Percentiles rank a stretch among this genome's conserved stretches.
These are phyloP conservation scores for Spiraea crenata DNA, from an alignment of 331 rosid genomes.

Conservation along the genomic window DNA sequence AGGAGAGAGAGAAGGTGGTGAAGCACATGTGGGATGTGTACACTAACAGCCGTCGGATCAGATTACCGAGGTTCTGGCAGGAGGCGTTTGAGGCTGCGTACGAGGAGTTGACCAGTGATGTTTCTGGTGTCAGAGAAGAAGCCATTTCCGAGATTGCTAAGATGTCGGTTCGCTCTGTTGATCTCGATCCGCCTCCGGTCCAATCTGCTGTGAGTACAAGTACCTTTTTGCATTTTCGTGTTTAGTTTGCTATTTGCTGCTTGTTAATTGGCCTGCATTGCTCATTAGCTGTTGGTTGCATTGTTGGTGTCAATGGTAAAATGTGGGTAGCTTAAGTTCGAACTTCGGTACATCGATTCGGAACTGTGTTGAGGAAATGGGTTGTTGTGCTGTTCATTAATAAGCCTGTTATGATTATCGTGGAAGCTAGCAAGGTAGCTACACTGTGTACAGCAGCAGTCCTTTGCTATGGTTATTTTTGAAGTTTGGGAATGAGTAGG, in stretches of 20 bases:
- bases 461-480: too few species aligned
- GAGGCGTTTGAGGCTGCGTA: conserved; percentile 95
- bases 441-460: too few species aligned
- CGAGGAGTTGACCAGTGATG: conserved; percentile 81
- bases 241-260: background rate
- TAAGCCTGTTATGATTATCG: background rate
- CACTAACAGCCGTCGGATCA: conserved; percentile 88
- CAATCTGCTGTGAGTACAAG: conserved; percentile 63
- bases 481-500: too few species aligned
- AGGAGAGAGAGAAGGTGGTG: conserved; percentile 96
- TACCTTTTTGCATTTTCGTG: background rate
- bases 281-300: background rate
- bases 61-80: conserved; percentile 91
- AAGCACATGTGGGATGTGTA: conserved; percentile 97
- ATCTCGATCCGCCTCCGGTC: conserved; percentile 68
- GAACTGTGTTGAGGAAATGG: background rate
- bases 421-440: too few species aligned
- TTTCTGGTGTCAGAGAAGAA: conserved; percentile 62
- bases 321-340: background rate
- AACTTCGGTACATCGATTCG: background rate
- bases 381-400: background rate
- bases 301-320: too few species aligned
- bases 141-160: conserved; percentile 84
- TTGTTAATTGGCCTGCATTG: background rate
- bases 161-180: conserved; percentile 81